Percentiles rank a stretch among this genome's conserved stretches.
Evolutionary conservation across 2,329 filamentous ascomycete genomes (phyloP).

Genomic region (Coniochaeta ligniaria): DNA sequence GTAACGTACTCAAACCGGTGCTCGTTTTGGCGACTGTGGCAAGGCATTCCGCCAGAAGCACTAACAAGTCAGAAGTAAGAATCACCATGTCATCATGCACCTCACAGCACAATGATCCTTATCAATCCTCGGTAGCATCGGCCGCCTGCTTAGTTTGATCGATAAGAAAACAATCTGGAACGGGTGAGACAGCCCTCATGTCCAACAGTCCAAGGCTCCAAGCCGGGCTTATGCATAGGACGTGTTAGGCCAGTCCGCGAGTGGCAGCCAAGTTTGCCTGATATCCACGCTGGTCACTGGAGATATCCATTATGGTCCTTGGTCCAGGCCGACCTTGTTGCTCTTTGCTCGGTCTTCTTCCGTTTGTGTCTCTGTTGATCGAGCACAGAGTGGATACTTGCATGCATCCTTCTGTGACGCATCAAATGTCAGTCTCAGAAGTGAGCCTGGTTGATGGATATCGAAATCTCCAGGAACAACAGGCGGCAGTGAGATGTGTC

Average conservation of each 20-base stretch:
- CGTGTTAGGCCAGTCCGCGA: neutral
- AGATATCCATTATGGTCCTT: neutral
- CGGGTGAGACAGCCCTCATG: neutral
- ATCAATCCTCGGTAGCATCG: too few species aligned
- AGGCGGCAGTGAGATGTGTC: neutral
- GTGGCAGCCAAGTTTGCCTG: neutral
- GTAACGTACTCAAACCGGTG: too few species aligned
- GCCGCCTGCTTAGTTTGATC: too few species aligned
- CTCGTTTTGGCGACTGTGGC: too few species aligned
- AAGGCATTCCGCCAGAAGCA: neutral
- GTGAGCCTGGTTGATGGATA: neutral
- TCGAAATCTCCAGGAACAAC: neutral
- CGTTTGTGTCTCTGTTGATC: neutral
- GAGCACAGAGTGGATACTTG: neutral
- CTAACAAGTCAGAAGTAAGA: neutral
- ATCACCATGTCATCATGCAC: too few species aligned
- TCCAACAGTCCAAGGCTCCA: too few species aligned
- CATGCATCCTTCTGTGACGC: neutral
- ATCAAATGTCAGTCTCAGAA: neutral
- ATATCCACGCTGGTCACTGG: neutral
- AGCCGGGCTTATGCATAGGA: neutral
- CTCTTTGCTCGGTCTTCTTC: neutral
- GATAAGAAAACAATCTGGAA: neutral
- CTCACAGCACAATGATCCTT: too few species aligned
- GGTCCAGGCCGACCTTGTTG: neutral